Conservation (phyloP, 1,284 basidiomycete species). For the Leccinum subspadiceum region DNA sequence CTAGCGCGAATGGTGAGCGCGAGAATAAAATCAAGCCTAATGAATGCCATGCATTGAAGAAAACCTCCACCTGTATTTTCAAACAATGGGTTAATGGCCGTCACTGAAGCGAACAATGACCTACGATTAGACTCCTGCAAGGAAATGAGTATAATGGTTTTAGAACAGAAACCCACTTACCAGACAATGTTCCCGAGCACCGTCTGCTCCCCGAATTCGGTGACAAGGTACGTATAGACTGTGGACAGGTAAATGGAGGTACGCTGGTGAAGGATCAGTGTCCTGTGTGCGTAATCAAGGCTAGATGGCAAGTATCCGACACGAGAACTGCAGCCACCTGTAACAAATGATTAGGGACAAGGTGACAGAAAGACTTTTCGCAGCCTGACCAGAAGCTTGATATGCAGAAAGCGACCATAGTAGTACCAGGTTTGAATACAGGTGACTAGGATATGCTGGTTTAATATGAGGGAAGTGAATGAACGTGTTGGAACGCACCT, state of each 20-base stretch:
- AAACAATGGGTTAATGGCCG: slow-evolving; percentile 2
- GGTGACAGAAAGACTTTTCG: neutral
- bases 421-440: slow-evolving; percentile 60
- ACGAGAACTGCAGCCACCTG: slow-evolving; percentile 50
- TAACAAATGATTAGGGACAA: neutral
- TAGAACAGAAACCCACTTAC: slow-evolving; percentile 31
- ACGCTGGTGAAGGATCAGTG: neutral
- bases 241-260: neutral
- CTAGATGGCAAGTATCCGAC: slow-evolving; percentile 57
- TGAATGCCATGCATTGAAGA: slow-evolving; percentile 35
- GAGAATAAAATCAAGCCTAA: neutral
- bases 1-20: slow-evolving; percentile 14
- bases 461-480: slow-evolving; percentile 4
- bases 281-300: slow-evolving; percentile 55
- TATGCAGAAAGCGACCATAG: slow-evolving; percentile 44
- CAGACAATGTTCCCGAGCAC: slow-evolving; percentile 45
- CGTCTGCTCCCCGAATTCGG: slow-evolving; percentile 26
- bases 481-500: slow-evolving; percentile 35
- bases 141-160: neutral
- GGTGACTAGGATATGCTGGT: slow-evolving; percentile 42
- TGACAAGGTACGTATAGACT: slow-evolving; percentile 53
- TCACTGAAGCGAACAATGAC: slow-evolving; percentile 9
- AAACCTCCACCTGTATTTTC: slow-evolving; percentile 34
- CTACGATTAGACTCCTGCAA: slow-evolving; percentile 49
- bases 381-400: slow-evolving; percentile 42